Conservation (phyloP, 371 early-diverging fungal genomes). For the Circinella minor region DNA sequence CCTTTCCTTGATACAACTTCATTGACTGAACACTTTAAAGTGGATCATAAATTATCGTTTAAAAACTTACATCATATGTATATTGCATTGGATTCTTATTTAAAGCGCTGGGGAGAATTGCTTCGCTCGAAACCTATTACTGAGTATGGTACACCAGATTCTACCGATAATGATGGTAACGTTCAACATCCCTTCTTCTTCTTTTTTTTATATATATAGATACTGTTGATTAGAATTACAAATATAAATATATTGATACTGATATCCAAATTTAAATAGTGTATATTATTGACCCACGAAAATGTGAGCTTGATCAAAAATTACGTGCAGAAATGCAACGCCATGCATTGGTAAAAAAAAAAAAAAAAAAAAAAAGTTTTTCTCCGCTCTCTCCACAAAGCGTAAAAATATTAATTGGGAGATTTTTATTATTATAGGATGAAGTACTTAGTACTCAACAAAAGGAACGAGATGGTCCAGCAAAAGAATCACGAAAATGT, state of each 20-base stretch:
- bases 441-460: constrained; percentile 82
- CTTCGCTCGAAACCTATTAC: constrained; percentile 24
- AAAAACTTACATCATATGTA: constrained; percentile 82
- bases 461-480: constrained; percentile 75
- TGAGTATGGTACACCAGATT: constrained; percentile 10
- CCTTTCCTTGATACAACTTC: constrained; percentile 71
- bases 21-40: constrained; percentile 69
- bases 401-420: background rate
- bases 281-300: constrained; percentile 69
- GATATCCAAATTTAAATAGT: constrained; percentile 21
- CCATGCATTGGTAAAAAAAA: constrained; percentile 63
- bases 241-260: too few relatives aligned
- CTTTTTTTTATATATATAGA: too few relatives aligned
- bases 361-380: too few relatives aligned
- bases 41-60: constrained; percentile 69
- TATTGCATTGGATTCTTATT: constrained; percentile 78
- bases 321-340: constrained; percentile 78
- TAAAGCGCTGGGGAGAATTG: constrained; percentile 72
- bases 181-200: background rate
- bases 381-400: background rate
- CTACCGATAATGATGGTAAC: constrained; percentile 1
- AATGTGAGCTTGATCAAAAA: constrained; percentile 63
- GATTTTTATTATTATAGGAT: constrained; percentile 36
- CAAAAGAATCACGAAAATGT: constrained; percentile 79
- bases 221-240: too few relatives aligned